Base-by-base conservation (phyloP, 148 eudicot genomes). In the Camellia lanceoleosa region DNA sequence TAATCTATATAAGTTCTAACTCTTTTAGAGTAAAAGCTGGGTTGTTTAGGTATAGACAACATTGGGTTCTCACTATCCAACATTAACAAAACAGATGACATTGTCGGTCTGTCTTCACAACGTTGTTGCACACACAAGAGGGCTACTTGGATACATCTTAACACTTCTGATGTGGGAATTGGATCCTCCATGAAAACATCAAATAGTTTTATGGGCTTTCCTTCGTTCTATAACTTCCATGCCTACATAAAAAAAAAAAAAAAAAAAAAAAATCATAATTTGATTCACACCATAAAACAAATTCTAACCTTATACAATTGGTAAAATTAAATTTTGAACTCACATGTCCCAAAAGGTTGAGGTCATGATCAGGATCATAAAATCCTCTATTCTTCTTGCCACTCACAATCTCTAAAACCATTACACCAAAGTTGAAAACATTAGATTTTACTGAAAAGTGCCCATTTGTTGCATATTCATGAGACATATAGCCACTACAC, bases 401-500 rank as follows among this genome's bases (percentile, higher is more conserved):
- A 55, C 74, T 56, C 9, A 78, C 43, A 30, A 78, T 69, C 74
- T 78, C 74, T 9, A 78, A 46, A 46, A 78, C 65, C 44, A 78
- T 10, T 9, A 78, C 80, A 0, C 80, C 80, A 58, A 78, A 78
- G 60, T 74, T 78, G 18, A 68, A 78, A 30, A 78, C 80, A 43
- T 78, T 74, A 0, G 80, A 78, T 43, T 78, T 78, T 9, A 67
- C 74, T 10, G 80, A 78, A 68, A 78, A 78, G 41, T 54, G 63
- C 47, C 80, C 80, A 15, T 78, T 60, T 44, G 68, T 54, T 65
- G 74, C 74, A 38, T 78, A 78, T 10, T 78, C 80, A 14, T 74
- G 80, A 52, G 80, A 78, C 74, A 78, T 78, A 69, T 78, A 80
- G 52, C 82, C 82, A 73, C 82, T 80, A 58, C 30, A 80, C 41